Conservation (phyloP, 2,329 filamentous ascomycete genomes). For the Penicillium sp. region DNA sequence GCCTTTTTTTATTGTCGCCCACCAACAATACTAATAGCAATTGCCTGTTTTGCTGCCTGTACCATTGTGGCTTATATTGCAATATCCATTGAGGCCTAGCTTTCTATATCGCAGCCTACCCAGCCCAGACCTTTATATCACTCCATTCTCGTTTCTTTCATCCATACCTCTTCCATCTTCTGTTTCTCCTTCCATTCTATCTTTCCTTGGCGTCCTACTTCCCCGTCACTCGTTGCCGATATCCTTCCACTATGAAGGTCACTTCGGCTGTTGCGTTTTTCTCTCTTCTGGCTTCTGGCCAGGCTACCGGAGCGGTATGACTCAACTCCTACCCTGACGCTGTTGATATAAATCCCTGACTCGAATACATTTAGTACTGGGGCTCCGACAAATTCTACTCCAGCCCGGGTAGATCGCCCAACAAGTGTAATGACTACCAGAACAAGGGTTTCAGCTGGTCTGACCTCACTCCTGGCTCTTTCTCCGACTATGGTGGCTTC, state of each 20-base stretch:
- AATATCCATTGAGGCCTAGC: constrained; percentile 1
- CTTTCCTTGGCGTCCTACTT: constrained; percentile 17
- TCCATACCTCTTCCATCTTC: background rate
- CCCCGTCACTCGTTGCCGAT: constrained; percentile 25
- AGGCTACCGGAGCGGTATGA: constrained; percentile 40
- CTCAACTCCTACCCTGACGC: constrained; percentile 1
- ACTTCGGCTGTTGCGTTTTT: constrained; percentile 19
- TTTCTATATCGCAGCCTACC: constrained; percentile 11
- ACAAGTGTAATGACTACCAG: constrained; percentile 66
- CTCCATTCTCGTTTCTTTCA: constrained; percentile 1
- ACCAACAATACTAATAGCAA: constrained; percentile 12
- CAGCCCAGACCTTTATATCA: constrained; percentile 4
- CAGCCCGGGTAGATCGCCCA: constrained; percentile 64
- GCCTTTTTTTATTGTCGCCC: constrained; percentile 14
- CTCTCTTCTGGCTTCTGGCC: constrained; percentile 41
- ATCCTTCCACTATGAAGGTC: constrained; percentile 25
- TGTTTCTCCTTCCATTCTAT: constrained; percentile 13
- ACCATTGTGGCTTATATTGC: background rate
- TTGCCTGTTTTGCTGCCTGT: background rate
- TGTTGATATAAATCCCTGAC: constrained; percentile 2
- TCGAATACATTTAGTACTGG: constrained; percentile 37
- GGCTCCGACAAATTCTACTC: constrained; percentile 49
- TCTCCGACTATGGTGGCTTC: constrained; percentile 63
- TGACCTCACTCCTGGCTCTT: constrained; percentile 52
- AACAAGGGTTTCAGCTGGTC: constrained; percentile 63